These are phyloP conservation scores for Yamadazyma nakazawae DNA, from an alignment of 805 yeast species.

Conservation along the genomic window DNA sequence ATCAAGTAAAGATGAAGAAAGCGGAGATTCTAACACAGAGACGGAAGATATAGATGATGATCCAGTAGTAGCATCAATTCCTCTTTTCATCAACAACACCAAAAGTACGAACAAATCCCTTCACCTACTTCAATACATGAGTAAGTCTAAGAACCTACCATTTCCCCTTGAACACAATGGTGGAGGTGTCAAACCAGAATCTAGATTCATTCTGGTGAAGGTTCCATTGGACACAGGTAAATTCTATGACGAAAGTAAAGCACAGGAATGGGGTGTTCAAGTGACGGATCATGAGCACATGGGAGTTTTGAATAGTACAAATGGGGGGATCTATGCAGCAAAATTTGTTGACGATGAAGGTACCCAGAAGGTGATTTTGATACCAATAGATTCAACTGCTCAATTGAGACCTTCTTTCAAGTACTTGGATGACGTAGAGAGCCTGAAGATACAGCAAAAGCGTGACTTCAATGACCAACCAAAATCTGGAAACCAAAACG, in stretches of 20 bases:
- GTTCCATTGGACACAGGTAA: constrained; percentile 66
- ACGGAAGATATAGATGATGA: constrained; percentile 21
- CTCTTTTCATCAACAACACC: constrained; percentile 27
- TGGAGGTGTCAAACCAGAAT: constrained; percentile 56
- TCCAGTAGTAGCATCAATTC: constrained; percentile 39
- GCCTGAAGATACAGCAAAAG: constrained; percentile 39
- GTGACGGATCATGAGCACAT: constrained; percentile 59
- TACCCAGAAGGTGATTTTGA: constrained; percentile 49
- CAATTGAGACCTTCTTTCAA: constrained; percentile 82
- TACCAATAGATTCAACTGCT: constrained; percentile 62
- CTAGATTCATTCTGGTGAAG: constrained; percentile 69
- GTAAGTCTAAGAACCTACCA: constrained; percentile 42
- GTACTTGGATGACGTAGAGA: constrained; percentile 64
- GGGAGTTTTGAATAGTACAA: constrained; percentile 62
- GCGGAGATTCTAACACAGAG: neutral
- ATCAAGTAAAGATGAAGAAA: neutral
- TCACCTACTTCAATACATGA: constrained; percentile 49
- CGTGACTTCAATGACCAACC: constrained; percentile 28
- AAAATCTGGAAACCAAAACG: constrained; percentile 22
- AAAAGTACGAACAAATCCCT: constrained; percentile 25
- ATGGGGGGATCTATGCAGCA: constrained; percentile 44
- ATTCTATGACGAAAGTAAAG: constrained; percentile 64
- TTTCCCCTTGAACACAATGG: constrained; percentile 24
- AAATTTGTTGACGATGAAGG: constrained; percentile 21
- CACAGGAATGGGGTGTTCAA: constrained; percentile 60